These are phyloP conservation scores for Silene vulgaris DNA, from an alignment of 179 eudicot genomes.

Conservation along the genomic window DNA sequence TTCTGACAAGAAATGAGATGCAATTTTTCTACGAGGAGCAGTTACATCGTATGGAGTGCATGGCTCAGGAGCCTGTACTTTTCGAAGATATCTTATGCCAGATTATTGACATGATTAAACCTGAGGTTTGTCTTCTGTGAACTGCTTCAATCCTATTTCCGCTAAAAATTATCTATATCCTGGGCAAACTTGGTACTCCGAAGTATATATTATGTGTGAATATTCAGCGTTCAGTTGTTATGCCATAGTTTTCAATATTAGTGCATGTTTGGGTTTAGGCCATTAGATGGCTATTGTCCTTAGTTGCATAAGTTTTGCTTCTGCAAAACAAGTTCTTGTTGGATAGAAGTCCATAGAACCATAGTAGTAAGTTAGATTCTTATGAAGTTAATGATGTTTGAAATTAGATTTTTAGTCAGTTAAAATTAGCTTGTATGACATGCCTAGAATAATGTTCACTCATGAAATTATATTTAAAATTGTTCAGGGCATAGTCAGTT, in stretches of 20 bases:
- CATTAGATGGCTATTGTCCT: not conserved
- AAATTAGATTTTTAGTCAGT: not conserved
- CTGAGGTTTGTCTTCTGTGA: slow-evolving; percentile 56
- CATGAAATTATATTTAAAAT: not conserved
- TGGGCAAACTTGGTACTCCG: not conserved
- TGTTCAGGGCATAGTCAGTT: not conserved
- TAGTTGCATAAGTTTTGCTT: not conserved
- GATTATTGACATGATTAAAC: slow-evolving; percentile 87
- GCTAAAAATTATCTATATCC: not conserved
- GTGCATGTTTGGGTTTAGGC: not conserved
- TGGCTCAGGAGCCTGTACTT: slow-evolving; percentile 97
- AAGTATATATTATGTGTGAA: not conserved
- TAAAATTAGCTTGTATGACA: not conserved
- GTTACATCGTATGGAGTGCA: slow-evolving; percentile 97
- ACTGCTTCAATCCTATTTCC: not conserved
- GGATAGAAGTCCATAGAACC: not conserved
- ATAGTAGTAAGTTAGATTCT: not conserved
- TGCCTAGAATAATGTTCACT: not conserved
- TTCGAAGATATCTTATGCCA: slow-evolving; percentile 98
- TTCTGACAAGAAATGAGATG: slow-evolving; percentile 84
- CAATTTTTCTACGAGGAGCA: slow-evolving; percentile 97
- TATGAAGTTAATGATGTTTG: not conserved
- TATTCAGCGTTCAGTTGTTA: too few relatives aligned
- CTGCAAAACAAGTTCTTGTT: not conserved
- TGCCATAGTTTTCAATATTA: not conserved